A percentile compares a stretch with the other conserved stretches of the same genome.
Evolutionary conservation across 106 monocot species (phyloP).

Genomic region (Dioscorea zingiberensis): DNA sequence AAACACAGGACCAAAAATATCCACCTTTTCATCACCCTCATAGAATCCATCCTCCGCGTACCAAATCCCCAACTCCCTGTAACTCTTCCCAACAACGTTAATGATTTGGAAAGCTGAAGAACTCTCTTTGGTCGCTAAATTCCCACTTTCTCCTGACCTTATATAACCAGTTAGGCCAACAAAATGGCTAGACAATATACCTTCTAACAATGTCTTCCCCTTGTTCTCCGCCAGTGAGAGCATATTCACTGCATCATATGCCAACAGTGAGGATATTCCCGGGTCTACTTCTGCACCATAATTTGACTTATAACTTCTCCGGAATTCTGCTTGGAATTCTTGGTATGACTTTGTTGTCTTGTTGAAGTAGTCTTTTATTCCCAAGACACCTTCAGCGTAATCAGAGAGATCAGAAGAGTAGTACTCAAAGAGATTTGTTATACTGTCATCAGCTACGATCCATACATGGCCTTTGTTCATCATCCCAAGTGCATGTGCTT

Average conservation of each 20-base stretch:
- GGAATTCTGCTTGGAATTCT: background rate
- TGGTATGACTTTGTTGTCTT: slow-evolving; percentile 2
- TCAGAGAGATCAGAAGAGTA: background rate
- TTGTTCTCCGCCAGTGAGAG: background rate
- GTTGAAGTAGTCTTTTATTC: background rate
- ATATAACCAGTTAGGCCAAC: background rate
- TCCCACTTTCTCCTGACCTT: background rate
- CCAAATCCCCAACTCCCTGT: background rate
- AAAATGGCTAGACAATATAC: background rate
- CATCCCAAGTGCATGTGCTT: background rate
- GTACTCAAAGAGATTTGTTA: background rate
- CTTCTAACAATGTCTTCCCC: background rate
- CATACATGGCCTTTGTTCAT: background rate
- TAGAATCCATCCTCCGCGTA: background rate
- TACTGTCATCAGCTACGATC: slow-evolving; percentile 1
- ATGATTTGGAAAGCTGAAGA: background rate
- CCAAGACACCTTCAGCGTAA: slow-evolving; percentile 2
- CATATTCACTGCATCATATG: background rate
- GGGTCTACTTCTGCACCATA: background rate
- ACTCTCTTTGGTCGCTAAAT: background rate
- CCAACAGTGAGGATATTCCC: background rate
- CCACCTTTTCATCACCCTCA: slow-evolving; percentile 1
- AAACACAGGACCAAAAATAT: background rate
- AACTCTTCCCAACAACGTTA: background rate
- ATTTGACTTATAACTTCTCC: too few relatives aligned